Base-by-base conservation (phyloP, 2,329 filamentous ascomycete genomes). In the Diplocarpon rosae region DNA sequence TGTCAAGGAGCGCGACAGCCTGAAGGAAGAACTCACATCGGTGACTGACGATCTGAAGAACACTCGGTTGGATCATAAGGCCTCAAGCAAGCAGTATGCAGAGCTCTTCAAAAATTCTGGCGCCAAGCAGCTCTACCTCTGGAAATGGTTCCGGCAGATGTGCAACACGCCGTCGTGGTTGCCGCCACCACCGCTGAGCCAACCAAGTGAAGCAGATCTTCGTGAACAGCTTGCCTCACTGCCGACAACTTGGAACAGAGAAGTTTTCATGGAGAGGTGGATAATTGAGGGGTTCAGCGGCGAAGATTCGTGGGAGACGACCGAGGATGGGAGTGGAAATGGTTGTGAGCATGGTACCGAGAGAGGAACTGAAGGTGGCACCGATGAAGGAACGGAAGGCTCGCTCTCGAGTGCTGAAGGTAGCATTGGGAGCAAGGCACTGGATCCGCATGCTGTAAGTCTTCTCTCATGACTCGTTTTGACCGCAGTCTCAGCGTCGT, bases 81-180 rank as follows among this genome's bases (percentile, higher is more conserved):
- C 11, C 20, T 34, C 37, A 5, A 35, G 33, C 1, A 11, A 45
- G 10, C 34, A 14, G 6, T 45, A 42, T 30, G 43, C 47, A 24
- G 16, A 42, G 9, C 16, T 51, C 10, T 28, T 39, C 8, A 31
- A 27, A 10, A 43, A 46, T 17, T 31, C 33, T 5, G 42, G 35
- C 13, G 39, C 37, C 1, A 49, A 52, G 41, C 42, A 47, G 30
- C 41, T 46, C 5, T 15, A 46, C 13, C 42, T 52, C n/a, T 48
- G 44, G 47, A 49, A 49, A n/a, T 24, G 20, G 20, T 24, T 24
- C 7, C 20, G 20, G 4, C 20, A 24, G 20, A 24, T 24, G 20
- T 24, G 20, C 20, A 24, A 24, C 20, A 24, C 20, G 20, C 20
- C 20, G 3, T 24, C 20, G 20, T 24, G 20, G 20, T 24, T 24